A percentile compares a stretch with the other conserved stretches of the same genome.
These are phyloP conservation scores for Venturia effusa DNA, from an alignment of 2,329 filamentous ascomycete species.

Conservation along the genomic window DNA sequence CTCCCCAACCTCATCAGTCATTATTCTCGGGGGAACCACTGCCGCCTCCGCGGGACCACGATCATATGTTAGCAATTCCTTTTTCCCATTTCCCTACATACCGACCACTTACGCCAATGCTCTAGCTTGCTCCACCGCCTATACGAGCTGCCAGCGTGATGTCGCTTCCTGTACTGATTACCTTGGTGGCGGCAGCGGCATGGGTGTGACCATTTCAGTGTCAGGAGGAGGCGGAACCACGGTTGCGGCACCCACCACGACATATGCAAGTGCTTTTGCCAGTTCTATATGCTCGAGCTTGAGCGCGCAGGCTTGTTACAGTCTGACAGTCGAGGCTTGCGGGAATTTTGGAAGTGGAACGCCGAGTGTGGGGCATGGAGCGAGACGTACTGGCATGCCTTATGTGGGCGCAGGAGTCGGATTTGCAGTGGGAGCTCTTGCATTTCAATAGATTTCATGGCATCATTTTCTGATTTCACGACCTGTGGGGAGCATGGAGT, in stretches of 20 bases:
- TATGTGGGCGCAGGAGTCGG: conserved; percentile 8
- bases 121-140: conserved; percentile 42
- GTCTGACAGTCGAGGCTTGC: conserved; percentile 10
- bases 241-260: conserved; percentile 8
- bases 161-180: conserved; percentile 8
- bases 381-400: conserved; percentile 1
- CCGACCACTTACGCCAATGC: conserved; percentile 43
- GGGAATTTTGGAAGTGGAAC: conserved; percentile 8
- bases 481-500: not conserved
- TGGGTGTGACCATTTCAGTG: conserved; percentile 10
- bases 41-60: conserved; percentile 11
- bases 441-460: not conserved
- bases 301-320: conserved; percentile 10
- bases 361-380: not conserved
- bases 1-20: conserved; percentile 8
- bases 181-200: conserved; percentile 7
- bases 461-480: not conserved
- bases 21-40: conserved; percentile 17
- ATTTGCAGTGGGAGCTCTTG: conserved; percentile 2
- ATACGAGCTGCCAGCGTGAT: conserved; percentile 40
- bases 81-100: conserved; percentile 42
- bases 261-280: conserved; percentile 5
- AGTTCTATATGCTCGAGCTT: conserved; percentile 11
- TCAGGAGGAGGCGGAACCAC: conserved; percentile 9
- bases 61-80: conserved; percentile 37